These are phyloP conservation scores for Crucibulum laeve DNA, from an alignment of 768 basidiomycete species.

Conservation along the genomic window DNA sequence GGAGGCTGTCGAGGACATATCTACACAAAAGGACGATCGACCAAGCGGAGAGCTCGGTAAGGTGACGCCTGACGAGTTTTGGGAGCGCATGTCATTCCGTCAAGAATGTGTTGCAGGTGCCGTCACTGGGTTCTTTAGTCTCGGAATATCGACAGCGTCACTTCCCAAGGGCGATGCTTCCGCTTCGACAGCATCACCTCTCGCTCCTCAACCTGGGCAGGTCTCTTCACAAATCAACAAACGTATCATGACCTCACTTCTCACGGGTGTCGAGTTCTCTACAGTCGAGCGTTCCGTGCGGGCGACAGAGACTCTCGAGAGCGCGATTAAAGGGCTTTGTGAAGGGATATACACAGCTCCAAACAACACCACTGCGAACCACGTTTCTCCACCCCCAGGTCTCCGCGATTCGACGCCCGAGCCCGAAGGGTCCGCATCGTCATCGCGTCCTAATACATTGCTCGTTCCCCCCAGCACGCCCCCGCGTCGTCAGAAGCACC, in stretches of 20 bases:
- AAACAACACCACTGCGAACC: conserved; percentile 13
- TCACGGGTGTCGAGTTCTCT: conserved; percentile 77
- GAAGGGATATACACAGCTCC: conserved; percentile 53
- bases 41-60: conserved; percentile 51
- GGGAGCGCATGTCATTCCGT: conserved; percentile 95
- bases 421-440: conserved; percentile 13
- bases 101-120: conserved; percentile 92
- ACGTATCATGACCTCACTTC: conserved; percentile 64
- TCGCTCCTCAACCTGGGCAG: conserved; percentile 53
- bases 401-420: conserved; percentile 25
- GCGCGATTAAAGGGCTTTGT: conserved; percentile 65
- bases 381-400: conserved; percentile 9
- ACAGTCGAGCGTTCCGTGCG: conserved; percentile 57
- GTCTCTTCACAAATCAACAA: conserved; percentile 64
- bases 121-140: conserved; percentile 90
- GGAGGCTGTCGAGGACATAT: conserved; percentile 17
- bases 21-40: conserved; percentile 26
- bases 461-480: conserved; percentile 52
- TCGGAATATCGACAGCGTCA: conserved; percentile 38
- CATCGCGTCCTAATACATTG: conserved; percentile 9
- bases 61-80: conserved; percentile 79
- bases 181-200: conserved; percentile 30
- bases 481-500: conserved; percentile 19
- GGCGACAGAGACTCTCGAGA: conserved; percentile 70
- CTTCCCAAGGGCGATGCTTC: conserved; percentile 6